These are phyloP conservation scores for Russula lepida DNA, from an alignment of 768 basidiomycete genomes.

Conservation along the genomic window DNA sequence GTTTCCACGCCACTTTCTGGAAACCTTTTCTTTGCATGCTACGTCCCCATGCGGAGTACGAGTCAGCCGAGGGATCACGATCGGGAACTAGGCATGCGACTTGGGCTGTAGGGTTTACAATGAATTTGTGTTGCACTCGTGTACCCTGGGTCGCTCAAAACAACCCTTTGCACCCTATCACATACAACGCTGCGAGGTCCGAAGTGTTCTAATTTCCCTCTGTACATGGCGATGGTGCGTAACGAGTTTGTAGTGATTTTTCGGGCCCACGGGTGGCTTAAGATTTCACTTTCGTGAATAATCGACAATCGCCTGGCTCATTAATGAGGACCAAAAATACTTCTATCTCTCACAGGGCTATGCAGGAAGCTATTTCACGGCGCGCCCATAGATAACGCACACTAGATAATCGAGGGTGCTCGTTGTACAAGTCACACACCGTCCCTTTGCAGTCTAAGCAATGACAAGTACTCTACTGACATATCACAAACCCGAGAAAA, in stretches of 20 bases:
- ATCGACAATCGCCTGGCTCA: neutral
- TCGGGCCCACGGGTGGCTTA: no score
- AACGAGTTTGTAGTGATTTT: neutral
- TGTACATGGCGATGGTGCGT: neutral
- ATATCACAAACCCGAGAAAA: conserved; percentile 55
- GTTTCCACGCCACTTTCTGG: neutral
- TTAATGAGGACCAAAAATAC: no score
- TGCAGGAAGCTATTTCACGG: neutral
- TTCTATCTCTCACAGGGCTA: neutral
- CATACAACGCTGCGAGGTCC: neutral
- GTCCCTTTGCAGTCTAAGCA: neutral
- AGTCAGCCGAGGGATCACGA: conserved; percentile 7
- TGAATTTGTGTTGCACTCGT: neutral
- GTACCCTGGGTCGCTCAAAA: conserved; percentile 9
- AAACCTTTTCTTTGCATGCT: neutral
- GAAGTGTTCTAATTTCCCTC: neutral
- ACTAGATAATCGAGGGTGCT: neutral
- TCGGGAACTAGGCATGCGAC: conserved; percentile 1
- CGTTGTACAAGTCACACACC: neutral
- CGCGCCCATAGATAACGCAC: neutral
- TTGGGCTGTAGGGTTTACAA: neutral
- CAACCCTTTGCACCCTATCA: neutral
- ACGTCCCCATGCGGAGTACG: neutral
- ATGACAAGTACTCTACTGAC: neutral
- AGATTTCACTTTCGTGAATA: neutral